Evolutionary conservation across 129 eudicot species (phyloP).

Genomic region (Flaveria brownii): DNA sequence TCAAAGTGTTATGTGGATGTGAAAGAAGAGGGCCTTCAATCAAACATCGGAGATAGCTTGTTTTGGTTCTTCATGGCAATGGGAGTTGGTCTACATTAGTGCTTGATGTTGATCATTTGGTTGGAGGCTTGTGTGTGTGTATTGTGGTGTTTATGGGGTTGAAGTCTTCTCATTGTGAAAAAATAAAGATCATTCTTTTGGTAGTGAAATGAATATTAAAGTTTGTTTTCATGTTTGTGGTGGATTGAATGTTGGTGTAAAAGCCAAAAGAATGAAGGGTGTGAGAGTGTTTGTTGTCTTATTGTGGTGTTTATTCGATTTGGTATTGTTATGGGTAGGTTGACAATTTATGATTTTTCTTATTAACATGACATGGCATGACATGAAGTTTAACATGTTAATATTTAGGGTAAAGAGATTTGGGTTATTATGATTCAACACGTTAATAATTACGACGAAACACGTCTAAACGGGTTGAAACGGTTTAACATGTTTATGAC

Average conservation of each 20-base stretch:
- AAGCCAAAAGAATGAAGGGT: too few relatives aligned
- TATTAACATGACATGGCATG: too few relatives aligned
- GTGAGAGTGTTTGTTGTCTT: not conserved
- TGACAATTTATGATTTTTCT: too few relatives aligned
- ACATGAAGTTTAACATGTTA: too few relatives aligned
- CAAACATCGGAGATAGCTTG: not conserved
- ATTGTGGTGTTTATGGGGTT: not conserved
- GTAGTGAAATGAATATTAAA: not conserved
- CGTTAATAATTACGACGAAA: too few relatives aligned
- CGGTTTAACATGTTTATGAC: too few relatives aligned
- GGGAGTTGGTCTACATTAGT: not conserved
- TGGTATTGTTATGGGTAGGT: too few relatives aligned
- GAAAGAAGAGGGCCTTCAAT: conserved; percentile 16
- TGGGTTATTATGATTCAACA: too few relatives aligned
- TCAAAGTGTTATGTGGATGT: conserved; percentile 11
- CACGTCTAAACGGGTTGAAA: too few relatives aligned
- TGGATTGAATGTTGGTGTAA: not conserved
- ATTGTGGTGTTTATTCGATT: too few relatives aligned
- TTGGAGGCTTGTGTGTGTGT: not conserved
- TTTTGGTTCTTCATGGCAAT: not conserved
- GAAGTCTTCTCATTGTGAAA: not conserved
- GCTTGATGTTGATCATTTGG: not conserved
- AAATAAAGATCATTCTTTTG: not conserved
- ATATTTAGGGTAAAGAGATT: too few relatives aligned
- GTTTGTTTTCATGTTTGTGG: not conserved